Percentiles rank a stretch among this genome's conserved stretches.
These are phyloP conservation scores for Tetraselmis striata DNA, from an alignment of 139 green algal species.

Conservation along the genomic window DNA sequence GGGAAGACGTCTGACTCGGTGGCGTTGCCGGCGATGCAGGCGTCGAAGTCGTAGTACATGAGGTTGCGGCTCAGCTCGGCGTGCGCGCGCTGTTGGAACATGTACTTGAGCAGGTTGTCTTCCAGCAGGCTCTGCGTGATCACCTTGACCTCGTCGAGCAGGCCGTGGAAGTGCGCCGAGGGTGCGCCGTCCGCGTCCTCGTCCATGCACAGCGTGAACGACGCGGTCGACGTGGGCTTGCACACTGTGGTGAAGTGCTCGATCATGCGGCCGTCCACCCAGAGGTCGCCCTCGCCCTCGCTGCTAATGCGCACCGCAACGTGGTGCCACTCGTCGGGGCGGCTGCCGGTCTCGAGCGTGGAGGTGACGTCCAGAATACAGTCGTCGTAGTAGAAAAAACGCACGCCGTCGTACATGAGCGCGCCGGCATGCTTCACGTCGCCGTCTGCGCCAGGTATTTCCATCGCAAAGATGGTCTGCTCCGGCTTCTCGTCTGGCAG, in stretches of 20 bases:
- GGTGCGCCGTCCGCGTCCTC: constrained; percentile 1
- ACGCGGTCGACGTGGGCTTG: not conserved
- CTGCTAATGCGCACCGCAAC: constrained; percentile 8
- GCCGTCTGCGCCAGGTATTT: not conserved
- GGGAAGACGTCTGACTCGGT: not conserved
- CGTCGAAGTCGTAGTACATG: constrained; percentile 6
- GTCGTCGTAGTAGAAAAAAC: constrained; percentile 27
- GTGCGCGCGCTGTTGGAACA: not conserved
- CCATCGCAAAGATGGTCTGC: not conserved
- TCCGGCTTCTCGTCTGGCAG: not conserved
- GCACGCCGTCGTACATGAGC: constrained; percentile 16
- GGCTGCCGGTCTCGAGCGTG: not conserved
- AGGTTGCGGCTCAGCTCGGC: constrained; percentile 4
- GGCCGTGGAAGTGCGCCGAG: constrained; percentile 13
- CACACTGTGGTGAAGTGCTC: constrained; percentile 17
- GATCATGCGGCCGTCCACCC: constrained; percentile 1
- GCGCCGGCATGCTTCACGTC: not conserved
- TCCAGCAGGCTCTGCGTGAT: constrained; percentile 3
- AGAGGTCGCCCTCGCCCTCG: constrained; percentile 2
- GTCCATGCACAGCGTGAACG: not conserved
- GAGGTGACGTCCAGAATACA: constrained; percentile 12
- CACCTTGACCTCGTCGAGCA: constrained; percentile 23
- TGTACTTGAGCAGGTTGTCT: not conserved
- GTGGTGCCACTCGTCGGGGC: constrained; percentile 16
- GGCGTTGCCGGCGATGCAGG: not conserved